Evolutionary conservation across 2,329 filamentous ascomycete genomes (phyloP), one percentile per base, ranked within the genome.

Genomic region (Xylaria sp.): DNA sequence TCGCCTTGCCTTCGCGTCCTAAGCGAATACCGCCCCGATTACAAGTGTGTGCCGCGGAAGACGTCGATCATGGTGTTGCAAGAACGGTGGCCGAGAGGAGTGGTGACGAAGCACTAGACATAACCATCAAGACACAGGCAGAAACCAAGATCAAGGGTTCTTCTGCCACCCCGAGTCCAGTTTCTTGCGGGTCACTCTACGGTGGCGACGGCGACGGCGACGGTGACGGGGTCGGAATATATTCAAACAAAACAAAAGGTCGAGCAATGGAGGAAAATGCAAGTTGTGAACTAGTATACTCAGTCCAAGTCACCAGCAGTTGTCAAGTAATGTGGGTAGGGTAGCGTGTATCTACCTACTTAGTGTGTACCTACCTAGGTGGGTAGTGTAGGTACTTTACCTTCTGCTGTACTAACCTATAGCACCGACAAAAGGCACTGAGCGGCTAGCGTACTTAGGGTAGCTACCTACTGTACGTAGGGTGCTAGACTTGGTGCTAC

Each of bases 31-130:
- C 33, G 55, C 44, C 55, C 48, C 31, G 46, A 52, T 60, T 48
- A 54, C 33, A 46, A 27, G 6, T 43, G 25, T 19, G 35, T 62
- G 15, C 37, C 29, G 40, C 37, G 9, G 52, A 53, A 27, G n/a
- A 48, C 37, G 31, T 43, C 33, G 29, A 52, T 63, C 56, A 66
- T 58, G 51, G 60, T 29, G 57, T 56, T 41, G 54, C 53, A 17
- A 49, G 47, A 21, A 52, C 35, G n/a, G 54, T 21, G 21, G 54
- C 43, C 49, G 54, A 21, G 31, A 33, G 44, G 21, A 40, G 51
- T 51, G 37, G 46, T 19, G 44, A 33, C 41, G 13, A 23, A 47
- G 43, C 43, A 51, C 38, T 37, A 48, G 44, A 49, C 40, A 60
- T 46, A 25, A 37, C 47, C 37, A 35, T 56, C 53, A 44, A 56